Evolutionary conservation across 805 yeast species (phyloP).

Genomic region (Suhomyces xylopsoci): DNA sequence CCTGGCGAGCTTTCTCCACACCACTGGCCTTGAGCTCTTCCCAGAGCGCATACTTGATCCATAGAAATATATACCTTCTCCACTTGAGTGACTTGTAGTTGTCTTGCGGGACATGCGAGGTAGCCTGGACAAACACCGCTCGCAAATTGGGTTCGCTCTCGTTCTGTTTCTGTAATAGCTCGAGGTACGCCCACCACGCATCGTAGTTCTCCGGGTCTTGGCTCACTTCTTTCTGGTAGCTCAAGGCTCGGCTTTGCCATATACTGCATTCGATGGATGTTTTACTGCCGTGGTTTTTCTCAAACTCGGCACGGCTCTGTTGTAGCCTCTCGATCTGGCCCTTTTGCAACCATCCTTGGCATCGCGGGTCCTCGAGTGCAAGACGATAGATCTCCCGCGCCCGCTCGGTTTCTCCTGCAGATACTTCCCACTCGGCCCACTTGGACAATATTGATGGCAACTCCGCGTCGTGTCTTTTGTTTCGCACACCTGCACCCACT

Average conservation of each 20-base stretch:
- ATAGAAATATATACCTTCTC: conserved; percentile 67
- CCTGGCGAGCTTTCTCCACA: conserved; percentile 42
- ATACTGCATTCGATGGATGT: conserved; percentile 54
- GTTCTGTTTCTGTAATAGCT: conserved; percentile 42
- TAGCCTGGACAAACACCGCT: conserved; percentile 44
- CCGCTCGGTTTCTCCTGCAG: conserved; percentile 58
- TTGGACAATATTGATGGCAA: conserved; percentile 38
- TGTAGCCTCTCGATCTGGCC: conserved; percentile 26
- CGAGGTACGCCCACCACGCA: conserved; percentile 77
- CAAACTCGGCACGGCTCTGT: conserved; percentile 49
- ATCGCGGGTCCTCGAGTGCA: conserved; percentile 32
- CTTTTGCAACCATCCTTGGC: conserved; percentile 22
- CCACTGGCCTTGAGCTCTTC: conserved; percentile 52
- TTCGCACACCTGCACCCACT: background rate
- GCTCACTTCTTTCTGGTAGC: conserved; percentile 49
- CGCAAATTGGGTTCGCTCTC: conserved; percentile 15
- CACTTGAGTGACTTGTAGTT: conserved; percentile 42
- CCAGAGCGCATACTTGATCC: conserved; percentile 64
- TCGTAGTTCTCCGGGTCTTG: conserved; percentile 60
- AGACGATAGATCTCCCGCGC: conserved; percentile 55
- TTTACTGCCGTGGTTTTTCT: conserved; percentile 59
- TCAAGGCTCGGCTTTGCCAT: conserved; percentile 49
- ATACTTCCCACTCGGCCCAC: conserved; percentile 74
- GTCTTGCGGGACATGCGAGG: conserved; percentile 35
- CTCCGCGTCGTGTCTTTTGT: conserved; percentile 15